Evolutionary conservation across 2,329 filamentous ascomycete genomes (phyloP).

Genomic region (Pyricularia grisea): DNA sequence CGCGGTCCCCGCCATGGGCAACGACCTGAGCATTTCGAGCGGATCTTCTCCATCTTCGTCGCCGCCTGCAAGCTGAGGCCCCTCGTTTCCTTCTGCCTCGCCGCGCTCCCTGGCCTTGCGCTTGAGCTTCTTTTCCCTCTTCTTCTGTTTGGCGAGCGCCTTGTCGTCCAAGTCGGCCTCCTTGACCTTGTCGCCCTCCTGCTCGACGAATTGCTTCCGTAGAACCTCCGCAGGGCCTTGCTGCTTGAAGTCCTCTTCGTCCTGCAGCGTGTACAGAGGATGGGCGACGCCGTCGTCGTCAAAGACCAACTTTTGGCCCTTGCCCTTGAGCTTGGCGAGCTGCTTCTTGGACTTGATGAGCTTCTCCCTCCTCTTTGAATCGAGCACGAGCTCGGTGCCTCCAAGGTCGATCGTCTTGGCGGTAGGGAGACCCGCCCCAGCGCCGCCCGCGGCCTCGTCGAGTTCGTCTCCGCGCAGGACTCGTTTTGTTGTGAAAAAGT

Average conservation of each 20-base stretch:
- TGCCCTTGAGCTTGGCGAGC: slow-evolving; percentile 81
- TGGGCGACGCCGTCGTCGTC: slow-evolving; percentile 86
- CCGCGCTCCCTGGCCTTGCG: slow-evolving; percentile 54
- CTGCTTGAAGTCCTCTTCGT: slow-evolving; percentile 70
- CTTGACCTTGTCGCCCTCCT: slow-evolving; percentile 61
- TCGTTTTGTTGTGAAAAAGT: slow-evolving; percentile 85
- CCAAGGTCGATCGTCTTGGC: slow-evolving; percentile 56
- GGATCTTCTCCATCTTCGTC: slow-evolving; percentile 34
- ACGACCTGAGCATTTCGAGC: slow-evolving; percentile 46
- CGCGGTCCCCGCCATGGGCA: slow-evolving; percentile 36
- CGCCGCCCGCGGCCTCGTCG: slow-evolving; percentile 36
- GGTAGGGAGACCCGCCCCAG: slow-evolving; percentile 26
- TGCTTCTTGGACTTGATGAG: slow-evolving; percentile 93
- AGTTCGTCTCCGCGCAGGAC: slow-evolving; percentile 66
- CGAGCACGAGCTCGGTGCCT: slow-evolving; percentile 66
- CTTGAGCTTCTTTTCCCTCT: slow-evolving; percentile 65
- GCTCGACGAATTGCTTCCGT: slow-evolving; percentile 66
- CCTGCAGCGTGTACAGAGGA: slow-evolving; percentile 78
- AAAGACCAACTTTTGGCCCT: slow-evolving; percentile 76
- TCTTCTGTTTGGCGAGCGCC: slow-evolving; percentile 67
- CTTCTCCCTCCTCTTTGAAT: slow-evolving; percentile 93
- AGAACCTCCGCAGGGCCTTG: slow-evolving; percentile 70
- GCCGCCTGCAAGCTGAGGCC: slow-evolving; percentile 14
- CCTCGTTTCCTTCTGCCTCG: slow-evolving; percentile 12
- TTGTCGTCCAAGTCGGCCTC: slow-evolving; percentile 79